Conservation (phyloP, 495 filamentous ascomycete genomes). For the Hyaloscypha variabilis region DNA sequence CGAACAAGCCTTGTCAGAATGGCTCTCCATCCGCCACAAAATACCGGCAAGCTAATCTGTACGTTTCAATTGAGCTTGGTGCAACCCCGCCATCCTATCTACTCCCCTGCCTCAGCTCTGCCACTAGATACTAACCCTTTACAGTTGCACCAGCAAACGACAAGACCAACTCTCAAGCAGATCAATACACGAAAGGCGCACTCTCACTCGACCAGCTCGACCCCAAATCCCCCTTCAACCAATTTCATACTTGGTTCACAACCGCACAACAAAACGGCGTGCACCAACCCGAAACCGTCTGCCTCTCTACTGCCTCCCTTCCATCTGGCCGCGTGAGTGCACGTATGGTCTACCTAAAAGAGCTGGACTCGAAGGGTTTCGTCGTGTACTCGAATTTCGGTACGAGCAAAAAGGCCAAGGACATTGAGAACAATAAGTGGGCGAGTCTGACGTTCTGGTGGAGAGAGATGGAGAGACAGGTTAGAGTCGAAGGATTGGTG, state of each 20-base stretch:
- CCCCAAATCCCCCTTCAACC: conserved; percentile 61
- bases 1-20: conserved; percentile 36
- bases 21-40: conserved; percentile 48
- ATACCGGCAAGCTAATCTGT: conserved; percentile 53
- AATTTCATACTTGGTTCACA: conserved; percentile 88
- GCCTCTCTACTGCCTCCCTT: conserved; percentile 81
- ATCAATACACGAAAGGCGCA: conserved; percentile 61
- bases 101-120: conserved; percentile 42
- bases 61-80: conserved; percentile 26
- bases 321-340: conserved; percentile 83
- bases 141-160: conserved; percentile 39
- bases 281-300: conserved; percentile 75
- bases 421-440: conserved; percentile 66
- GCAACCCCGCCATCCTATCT: neutral
- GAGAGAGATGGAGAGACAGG: conserved; percentile 77
- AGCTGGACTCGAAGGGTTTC: conserved; percentile 77
- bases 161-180: conserved; percentile 50
- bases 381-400: conserved; percentile 93
- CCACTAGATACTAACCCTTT: conserved; percentile 30
- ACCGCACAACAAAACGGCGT: conserved; percentile 62
- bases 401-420: conserved; percentile 68
- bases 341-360: conserved; percentile 90
- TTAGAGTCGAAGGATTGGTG: conserved; percentile 77
- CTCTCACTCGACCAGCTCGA: conserved; percentile 57
- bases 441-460: conserved; percentile 79